Evolutionary conservation across 129 eudicot species (phyloP), one percentile per base, ranked within the genome.

Genomic region (Artemisia tridentata): DNA sequence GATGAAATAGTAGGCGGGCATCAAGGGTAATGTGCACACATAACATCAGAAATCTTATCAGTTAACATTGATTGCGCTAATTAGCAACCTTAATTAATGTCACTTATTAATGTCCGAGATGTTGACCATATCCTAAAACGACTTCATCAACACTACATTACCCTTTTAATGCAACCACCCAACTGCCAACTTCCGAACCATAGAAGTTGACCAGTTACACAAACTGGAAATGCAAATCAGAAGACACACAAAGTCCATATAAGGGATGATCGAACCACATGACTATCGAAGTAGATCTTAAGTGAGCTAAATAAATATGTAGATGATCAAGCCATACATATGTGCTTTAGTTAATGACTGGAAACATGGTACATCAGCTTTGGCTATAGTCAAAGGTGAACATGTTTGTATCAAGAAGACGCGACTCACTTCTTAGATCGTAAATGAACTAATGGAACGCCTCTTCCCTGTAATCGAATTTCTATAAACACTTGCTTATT

Each of bases 41-140:
- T 17, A 76, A 76, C 69, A 76, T 76, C 80, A 62, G 1, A 60
- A 19, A 51, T 38, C 75, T 2, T 38, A 23, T 76, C 70, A 76
- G n/a, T 29, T 51, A 45, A 76, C 46, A 69, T 66, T 76, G 65
- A 61, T 76, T 76, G 80, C 56, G 71, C 75, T 68, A 34, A 63
- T 76, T 76, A 68, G 68, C 69, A 68, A 60, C 64, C 75, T 59
- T 50, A 68, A 68, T 68, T 58, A 75, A 75, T 75, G 52, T 57
- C 18, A 47, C 23, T 17, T 18, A 1, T 67, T 8, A 54, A 53
- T 67, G 53, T 57, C 72, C 11, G n/a, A 72, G 23, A 58, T 59
- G n/a, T 59, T 72, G 68, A 72, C 38, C 60, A 29, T 20, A 58
- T 45, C 62, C 48, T 45, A 61, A 63, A 43, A 69, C 65, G 53